Percentiles rank a stretch among this genome's conserved stretches.
Conservation (phyloP, 2,329 filamentous ascomycete species). For the Fusarium succisae region DNA sequence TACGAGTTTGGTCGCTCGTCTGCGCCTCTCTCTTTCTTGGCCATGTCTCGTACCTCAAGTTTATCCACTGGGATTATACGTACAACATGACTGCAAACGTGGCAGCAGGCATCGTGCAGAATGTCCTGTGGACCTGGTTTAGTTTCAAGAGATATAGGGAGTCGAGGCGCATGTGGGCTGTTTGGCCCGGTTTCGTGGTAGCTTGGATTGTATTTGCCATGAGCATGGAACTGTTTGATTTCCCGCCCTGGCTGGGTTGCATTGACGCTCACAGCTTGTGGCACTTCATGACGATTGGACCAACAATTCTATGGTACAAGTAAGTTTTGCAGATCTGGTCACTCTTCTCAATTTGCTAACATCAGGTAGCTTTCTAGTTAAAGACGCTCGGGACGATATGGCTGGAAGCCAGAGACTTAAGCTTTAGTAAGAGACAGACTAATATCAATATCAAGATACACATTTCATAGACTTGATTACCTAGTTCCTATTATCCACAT, state of each 20-base stretch:
- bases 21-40: conserved; percentile 76
- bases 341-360: conserved; percentile 34
- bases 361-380: conserved; percentile 78
- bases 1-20: conserved; percentile 78
- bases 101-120: conserved; percentile 79
- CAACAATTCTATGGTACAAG: conserved; percentile 94
- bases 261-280: conserved; percentile 95
- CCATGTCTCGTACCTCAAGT: conserved; percentile 85
- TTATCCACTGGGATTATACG: conserved; percentile 91
- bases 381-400: conserved; percentile 85
- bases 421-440: conserved; percentile 48
- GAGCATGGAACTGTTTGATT: conserved; percentile 95
- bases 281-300: conserved; percentile 92
- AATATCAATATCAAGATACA: not conserved
- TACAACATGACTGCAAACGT: conserved; percentile 99
- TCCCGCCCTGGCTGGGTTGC: conserved; percentile 82
- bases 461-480: not conserved
- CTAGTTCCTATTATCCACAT: not conserved
- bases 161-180: conserved; percentile 79
- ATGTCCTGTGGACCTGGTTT: conserved; percentile 87
- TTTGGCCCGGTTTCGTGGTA: conserved; percentile 90
- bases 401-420: conserved; percentile 75
- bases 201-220: conserved; percentile 92
- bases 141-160: conserved; percentile 78
- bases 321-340: conserved; percentile 61